Percentiles rank a stretch among this genome's conserved stretches.
Conservation (phyloP, 2,329 filamentous ascomycete genomes). For the Ophiostoma australiae region DNA sequence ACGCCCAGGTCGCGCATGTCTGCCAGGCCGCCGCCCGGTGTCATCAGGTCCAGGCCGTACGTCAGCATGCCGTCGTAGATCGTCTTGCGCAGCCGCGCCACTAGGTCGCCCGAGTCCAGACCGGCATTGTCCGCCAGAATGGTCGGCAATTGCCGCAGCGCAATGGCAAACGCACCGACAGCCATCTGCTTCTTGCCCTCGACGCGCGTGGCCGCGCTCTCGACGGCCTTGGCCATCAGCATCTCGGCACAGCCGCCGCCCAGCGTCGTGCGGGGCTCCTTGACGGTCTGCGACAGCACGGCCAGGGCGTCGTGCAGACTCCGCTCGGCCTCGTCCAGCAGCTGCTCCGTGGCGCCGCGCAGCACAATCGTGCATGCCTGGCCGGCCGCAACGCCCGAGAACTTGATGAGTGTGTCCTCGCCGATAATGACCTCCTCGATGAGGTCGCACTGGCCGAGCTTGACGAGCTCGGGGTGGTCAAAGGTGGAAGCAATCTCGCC, state of each 20-base stretch:
- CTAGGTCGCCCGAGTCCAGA: slow-evolving; percentile 89
- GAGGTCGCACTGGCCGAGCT: slow-evolving; percentile 88
- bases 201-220: slow-evolving; percentile 85
- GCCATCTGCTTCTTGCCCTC: slow-evolving; percentile 96
- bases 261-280: slow-evolving; percentile 87
- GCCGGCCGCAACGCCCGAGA: slow-evolving; percentile 90
- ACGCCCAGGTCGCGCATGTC: slow-evolving; percentile 96
- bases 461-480: slow-evolving; percentile 94
- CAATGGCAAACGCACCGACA: slow-evolving; percentile 81
- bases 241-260: slow-evolving; percentile 97
- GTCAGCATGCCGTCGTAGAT: slow-evolving; percentile 93
- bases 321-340: slow-evolving; percentile 93
- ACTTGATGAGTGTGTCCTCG: slow-evolving; percentile 95
- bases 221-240: slow-evolving; percentile 98
- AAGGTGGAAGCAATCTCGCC: slow-evolving; percentile 98
- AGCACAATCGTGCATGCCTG: slow-evolving; percentile 95
- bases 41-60: slow-evolving; percentile 83
- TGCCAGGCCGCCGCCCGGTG: slow-evolving; percentile 83
- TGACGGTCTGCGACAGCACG: slow-evolving; percentile 92
- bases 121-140: slow-evolving; percentile 97
- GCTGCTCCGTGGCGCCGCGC: slow-evolving; percentile 91
- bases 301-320: slow-evolving; percentile 94
- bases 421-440: slow-evolving; percentile 99
- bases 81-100: slow-evolving; percentile 83
- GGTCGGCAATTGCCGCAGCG: slow-evolving; percentile 87